Evolutionary conservation across 2,329 filamentous ascomycete genomes (phyloP), one percentile per base, ranked within the genome.

Genomic region (Chaetomium strumarium): DNA sequence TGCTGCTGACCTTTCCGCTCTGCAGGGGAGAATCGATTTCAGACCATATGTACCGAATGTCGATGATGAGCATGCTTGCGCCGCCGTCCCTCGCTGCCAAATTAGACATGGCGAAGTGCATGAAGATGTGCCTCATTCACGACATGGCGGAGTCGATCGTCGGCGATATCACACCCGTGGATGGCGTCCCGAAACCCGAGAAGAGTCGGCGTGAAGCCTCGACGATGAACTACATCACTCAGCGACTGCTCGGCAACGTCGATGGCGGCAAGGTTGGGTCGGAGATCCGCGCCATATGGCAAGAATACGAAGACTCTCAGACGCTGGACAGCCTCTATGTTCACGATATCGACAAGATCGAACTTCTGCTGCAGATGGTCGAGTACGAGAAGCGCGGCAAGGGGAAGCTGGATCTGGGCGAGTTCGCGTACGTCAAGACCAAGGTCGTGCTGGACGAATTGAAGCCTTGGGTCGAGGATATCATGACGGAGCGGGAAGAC

Each of bases 31-130:
- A 99, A 71, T 95, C 90, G 2, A 96, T 99, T 66, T 81, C 89
- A 49, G 93, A 99, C 73, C 93, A 99, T 78, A 99, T 99, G 93
- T 99, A 97, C 73, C 90, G 93, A 72, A 99, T 99, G 93, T 90
- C 91, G 46, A 81, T 99, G 61, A 90, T 99, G 69, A 90, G 89
- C 58, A 88, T 99, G 84, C 81, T 96, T 59, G 90, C 90, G 2
- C 92, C 93, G 1, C 78, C 88, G 0, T 72, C 85, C 1, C 80
- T 96, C 11, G 77, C 83, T 2, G 72, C 81, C 0, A 80, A 79
- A 37, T 76, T 97, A 64, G 86, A 97, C 67, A 78, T 96, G 37
- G 72, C 79, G 24, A 85, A 84, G 62, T 99, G 93, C 76, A 92
- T 90, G 63, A 89, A 89, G 72, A 96, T 99, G 91, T 92, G 90